Conservation (phyloP, 2,329 filamentous ascomycete species). For the Fusarium sp. region DNA sequence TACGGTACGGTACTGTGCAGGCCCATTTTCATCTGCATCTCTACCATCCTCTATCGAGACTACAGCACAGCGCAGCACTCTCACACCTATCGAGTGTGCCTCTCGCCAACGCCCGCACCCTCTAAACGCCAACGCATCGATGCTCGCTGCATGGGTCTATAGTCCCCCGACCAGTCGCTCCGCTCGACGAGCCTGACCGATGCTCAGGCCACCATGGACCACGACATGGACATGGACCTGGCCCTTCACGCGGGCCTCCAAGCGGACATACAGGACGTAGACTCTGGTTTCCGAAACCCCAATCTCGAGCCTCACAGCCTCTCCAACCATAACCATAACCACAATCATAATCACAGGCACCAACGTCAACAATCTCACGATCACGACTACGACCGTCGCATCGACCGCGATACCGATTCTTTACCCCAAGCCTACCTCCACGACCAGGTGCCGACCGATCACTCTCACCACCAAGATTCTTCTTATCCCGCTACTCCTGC, state of each 20-base stretch:
- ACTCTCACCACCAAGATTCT: slow-evolving; percentile 35
- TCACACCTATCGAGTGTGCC: slow-evolving; percentile 41
- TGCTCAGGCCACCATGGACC: slow-evolving; percentile 62
- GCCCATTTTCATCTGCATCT: slow-evolving; percentile 26
- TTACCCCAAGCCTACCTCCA: slow-evolving; percentile 39
- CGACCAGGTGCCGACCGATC: slow-evolving; percentile 38
- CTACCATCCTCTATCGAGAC: slow-evolving; percentile 8
- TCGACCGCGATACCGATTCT: slow-evolving; percentile 28
- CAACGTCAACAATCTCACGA: slow-evolving; percentile 46
- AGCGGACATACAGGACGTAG: slow-evolving; percentile 42
- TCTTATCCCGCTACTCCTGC: slow-evolving; percentile 35
- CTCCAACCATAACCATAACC: slow-evolving; percentile 40
- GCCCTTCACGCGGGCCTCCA: slow-evolving; percentile 49
- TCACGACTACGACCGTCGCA: slow-evolving; percentile 46
- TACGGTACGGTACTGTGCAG: slow-evolving; percentile 12
- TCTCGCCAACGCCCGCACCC: slow-evolving; percentile 49
- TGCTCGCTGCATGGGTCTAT: slow-evolving; percentile 59
- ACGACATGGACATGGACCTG: slow-evolving; percentile 50
- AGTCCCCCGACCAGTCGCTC: slow-evolving; percentile 56
- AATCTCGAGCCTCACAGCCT: slow-evolving; percentile 45
- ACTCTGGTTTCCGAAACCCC: slow-evolving; percentile 37
- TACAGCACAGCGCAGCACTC: slow-evolving; percentile 27
- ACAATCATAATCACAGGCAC: slow-evolving; percentile 36
- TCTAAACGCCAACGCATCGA: slow-evolving; percentile 59
- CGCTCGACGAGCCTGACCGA: slow-evolving; percentile 57